Evolutionary conservation across 495 filamentous ascomycete species (phyloP), one percentile per base, ranked within the genome.

Genomic region (Penicillium cataractarum): DNA sequence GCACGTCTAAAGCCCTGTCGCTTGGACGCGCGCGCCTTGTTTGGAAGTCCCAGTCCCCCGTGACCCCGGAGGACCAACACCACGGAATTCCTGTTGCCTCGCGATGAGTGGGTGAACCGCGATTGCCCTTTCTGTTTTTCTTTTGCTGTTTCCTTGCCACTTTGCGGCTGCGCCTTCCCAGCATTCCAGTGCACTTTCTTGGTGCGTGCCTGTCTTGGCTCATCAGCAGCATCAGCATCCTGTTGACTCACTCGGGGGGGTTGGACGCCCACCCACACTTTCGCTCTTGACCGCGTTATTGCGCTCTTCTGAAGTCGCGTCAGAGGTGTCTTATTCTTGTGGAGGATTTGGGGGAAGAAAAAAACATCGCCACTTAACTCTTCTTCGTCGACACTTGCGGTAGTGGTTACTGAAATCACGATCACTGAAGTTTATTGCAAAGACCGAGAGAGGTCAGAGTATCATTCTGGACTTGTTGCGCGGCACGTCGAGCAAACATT

Each of bases 21-120:
- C 17, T 56, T 35, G 0, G 15, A n/a, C 54, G 48, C 44, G 42
- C 57, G 62, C 31, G 52, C 58, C 65, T 68, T 67, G 65, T 61
- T 65, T 68, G 60, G 67, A 60, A 37, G 54, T 60, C n/a, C n/a
- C n/a, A n/a, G n/a, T 60, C 53, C 61, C 65, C 63, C 62, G 61
- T 66, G 54, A 55, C 54, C 54, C 49, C 53, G 52, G 53, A 63
- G 27, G 40, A 33, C 35, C 33, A 31, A 31, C 24, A 31, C n/a
- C 6, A 54, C 55, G 27, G 58, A 64, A 66, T 65, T 65, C 53
- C 58, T 60, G 39, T 31, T 35, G 32, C 44, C 58, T 68, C 54
- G 65, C 57, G 35, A 71, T 71, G 68, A 61, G 55, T 64, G 55
- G 60, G n/a, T 68, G 65, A 66, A 48, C 59, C 60, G 55, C 49